Conservation (phyloP, 139 green algal species). For the Chlorella vulgaris region DNA sequence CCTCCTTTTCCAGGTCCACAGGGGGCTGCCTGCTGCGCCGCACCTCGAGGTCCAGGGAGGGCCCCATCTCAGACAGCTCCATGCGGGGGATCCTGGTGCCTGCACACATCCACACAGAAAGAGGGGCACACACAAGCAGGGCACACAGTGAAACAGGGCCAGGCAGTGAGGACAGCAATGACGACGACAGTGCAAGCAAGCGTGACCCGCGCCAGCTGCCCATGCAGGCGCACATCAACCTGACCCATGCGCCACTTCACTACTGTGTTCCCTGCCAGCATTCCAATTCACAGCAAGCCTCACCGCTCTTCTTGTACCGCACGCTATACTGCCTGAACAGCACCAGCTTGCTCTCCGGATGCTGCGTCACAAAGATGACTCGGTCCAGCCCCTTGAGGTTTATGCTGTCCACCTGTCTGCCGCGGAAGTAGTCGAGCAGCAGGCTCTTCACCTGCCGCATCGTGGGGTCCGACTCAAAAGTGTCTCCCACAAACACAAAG, state of each 20-base stretch:
- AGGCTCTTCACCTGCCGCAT: slow-evolving; percentile 75
- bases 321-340: slow-evolving; percentile 81
- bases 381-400: slow-evolving; percentile 86
- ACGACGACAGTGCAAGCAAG: too few species aligned
- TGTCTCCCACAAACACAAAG: slow-evolving; percentile 87
- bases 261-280: neutral
- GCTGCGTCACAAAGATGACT: slow-evolving; percentile 66
- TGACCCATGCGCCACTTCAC: too few species aligned
- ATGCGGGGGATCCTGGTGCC: slow-evolving; percentile 69
- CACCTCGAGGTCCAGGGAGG: slow-evolving; percentile 76
- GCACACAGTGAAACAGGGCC: neutral
- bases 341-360: slow-evolving; percentile 44
- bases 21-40: slow-evolving; percentile 62
- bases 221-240: too few species aligned
- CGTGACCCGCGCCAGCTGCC: too few species aligned
- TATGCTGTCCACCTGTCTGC: slow-evolving; percentile 68
- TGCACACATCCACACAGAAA: neutral
- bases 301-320: slow-evolving; percentile 79
- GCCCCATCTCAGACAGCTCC: slow-evolving; percentile 87
- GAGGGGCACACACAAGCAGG: neutral
- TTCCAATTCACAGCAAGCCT: too few species aligned
- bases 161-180: too few species aligned
- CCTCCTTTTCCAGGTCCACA: slow-evolving; percentile 84
- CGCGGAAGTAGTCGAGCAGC: slow-evolving; percentile 90
- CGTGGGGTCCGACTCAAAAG: slow-evolving; percentile 75